phyloP scores from a whole-genome alignment of 2,329 filamentous ascomycete genomes.

The Macroventuria anomochaeta region DNA sequence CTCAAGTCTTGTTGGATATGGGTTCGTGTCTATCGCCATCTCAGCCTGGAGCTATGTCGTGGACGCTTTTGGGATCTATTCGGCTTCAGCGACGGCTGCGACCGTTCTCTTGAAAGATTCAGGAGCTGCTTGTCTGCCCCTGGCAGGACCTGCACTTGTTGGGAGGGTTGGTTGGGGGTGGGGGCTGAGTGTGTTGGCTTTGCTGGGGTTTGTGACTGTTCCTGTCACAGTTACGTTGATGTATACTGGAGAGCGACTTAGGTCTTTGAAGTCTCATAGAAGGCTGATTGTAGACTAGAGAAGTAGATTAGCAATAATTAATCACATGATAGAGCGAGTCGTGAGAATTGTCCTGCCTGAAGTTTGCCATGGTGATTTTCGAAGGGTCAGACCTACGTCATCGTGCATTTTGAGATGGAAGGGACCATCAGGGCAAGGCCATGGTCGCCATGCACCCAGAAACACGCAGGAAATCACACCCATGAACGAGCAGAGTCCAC shows the following conservation, averaged over 20 bases:
- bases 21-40: constrained; percentile 54
- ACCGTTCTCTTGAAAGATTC: constrained; percentile 62
- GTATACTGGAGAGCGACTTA: constrained; percentile 4
- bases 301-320: too few species aligned
- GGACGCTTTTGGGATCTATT: constrained; percentile 61
- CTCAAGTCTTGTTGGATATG: constrained; percentile 52
- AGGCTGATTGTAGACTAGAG: too few species aligned
- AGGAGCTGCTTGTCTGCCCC: constrained; percentile 61
- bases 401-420: neutral
- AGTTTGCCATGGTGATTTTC: too few species aligned
- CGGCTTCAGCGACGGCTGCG: constrained; percentile 62
- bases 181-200: constrained; percentile 55
- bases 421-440: neutral
- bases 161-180: constrained; percentile 58
- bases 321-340: too few species aligned
- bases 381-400: constrained; percentile 4
- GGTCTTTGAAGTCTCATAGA: too few species aligned
- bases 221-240: constrained; percentile 59
- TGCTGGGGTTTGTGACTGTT: constrained; percentile 50
- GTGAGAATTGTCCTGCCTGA: too few species aligned
- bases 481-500: neutral
- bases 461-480: neutral
- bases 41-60: constrained; percentile 62
- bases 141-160: constrained; percentile 57
- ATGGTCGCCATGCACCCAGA: neutral